Evolutionary conservation across 2,329 filamentous ascomycete species (phyloP).

Genomic region (Plectosphaerella sp.): DNA sequence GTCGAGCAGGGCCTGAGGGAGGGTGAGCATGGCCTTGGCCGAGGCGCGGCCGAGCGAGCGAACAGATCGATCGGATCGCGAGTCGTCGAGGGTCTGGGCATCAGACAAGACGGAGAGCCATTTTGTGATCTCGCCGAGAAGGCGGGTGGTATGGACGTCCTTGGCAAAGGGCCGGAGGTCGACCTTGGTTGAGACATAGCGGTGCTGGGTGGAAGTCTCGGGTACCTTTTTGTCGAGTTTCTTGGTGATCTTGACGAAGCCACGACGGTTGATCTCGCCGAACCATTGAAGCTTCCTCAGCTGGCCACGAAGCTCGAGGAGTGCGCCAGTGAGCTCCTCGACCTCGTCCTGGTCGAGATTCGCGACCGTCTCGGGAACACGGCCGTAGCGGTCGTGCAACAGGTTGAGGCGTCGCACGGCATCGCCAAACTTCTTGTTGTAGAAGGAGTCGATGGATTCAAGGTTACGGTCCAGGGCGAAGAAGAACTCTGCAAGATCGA

Average conservation of each 20-base stretch:
- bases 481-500: slow-evolving; percentile 95
- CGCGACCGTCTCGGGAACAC: slow-evolving; percentile 62
- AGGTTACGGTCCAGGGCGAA: slow-evolving; percentile 94
- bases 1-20: slow-evolving; percentile 66
- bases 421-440: slow-evolving; percentile 92
- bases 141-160: slow-evolving; percentile 46
- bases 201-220: slow-evolving; percentile 69
- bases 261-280: slow-evolving; percentile 89
- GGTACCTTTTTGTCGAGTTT: slow-evolving; percentile 95
- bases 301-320: slow-evolving; percentile 83
- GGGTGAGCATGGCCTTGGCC: slow-evolving; percentile 68
- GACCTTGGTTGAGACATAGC: slow-evolving; percentile 87
- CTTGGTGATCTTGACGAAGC: slow-evolving; percentile 98
- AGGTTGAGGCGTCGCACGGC: slow-evolving; percentile 79
- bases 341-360: slow-evolving; percentile 82
- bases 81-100: slow-evolving; percentile 66
- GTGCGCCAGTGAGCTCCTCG: slow-evolving; percentile 84
- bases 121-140: slow-evolving; percentile 70
- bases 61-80: slow-evolving; percentile 67
- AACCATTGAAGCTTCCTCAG: slow-evolving; percentile 95
- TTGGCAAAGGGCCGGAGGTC: slow-evolving; percentile 85
- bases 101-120: slow-evolving; percentile 85
- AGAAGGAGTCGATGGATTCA: slow-evolving; percentile 94
- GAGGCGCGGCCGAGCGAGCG: slow-evolving; percentile 74
- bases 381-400: slow-evolving; percentile 82